Conservation (phyloP, 2,329 filamentous ascomycete species). For the Ophiostoma pallidulum region DNA sequence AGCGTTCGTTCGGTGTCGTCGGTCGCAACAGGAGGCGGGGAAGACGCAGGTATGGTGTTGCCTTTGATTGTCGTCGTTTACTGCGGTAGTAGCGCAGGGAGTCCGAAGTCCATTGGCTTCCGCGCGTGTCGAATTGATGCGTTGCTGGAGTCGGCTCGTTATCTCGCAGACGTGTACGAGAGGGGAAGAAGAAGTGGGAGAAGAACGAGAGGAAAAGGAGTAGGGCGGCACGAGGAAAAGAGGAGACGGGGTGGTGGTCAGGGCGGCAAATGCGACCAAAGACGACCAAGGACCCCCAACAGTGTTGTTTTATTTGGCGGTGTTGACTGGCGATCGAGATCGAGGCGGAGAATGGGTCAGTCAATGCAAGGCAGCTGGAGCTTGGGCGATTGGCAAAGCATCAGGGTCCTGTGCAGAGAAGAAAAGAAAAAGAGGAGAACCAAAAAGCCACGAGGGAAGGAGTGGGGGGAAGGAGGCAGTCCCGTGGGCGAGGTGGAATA, state of each 20-base stretch:
- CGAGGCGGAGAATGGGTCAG: not conserved
- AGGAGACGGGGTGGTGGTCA: not conserved
- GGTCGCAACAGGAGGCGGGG: no score
- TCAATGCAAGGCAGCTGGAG: conserved; percentile 8
- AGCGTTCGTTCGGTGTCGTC: no score
- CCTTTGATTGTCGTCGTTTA: no score
- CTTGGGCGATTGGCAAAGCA: not conserved
- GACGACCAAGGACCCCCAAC: not conserved
- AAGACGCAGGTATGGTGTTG: no score
- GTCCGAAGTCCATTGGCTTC: no score
- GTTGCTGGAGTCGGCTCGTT: no score
- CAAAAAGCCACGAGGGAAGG: no score
- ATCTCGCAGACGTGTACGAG: not conserved
- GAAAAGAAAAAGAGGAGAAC: not conserved
- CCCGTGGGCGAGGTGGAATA: not conserved
- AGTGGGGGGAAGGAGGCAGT: not conserved
- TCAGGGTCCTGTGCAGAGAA: not conserved
- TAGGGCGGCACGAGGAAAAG: no score
- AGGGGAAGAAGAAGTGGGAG: not conserved
- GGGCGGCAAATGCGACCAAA: not conserved
- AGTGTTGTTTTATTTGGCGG: conserved; percentile 1
- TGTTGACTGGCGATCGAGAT: not conserved
- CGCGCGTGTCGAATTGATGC: no score
- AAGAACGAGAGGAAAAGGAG: not conserved
- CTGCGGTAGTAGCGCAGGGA: no score